Evolutionary conservation across 2,329 filamentous ascomycete genomes (phyloP).

Genomic region (Lasiodiplodia sp.): DNA sequence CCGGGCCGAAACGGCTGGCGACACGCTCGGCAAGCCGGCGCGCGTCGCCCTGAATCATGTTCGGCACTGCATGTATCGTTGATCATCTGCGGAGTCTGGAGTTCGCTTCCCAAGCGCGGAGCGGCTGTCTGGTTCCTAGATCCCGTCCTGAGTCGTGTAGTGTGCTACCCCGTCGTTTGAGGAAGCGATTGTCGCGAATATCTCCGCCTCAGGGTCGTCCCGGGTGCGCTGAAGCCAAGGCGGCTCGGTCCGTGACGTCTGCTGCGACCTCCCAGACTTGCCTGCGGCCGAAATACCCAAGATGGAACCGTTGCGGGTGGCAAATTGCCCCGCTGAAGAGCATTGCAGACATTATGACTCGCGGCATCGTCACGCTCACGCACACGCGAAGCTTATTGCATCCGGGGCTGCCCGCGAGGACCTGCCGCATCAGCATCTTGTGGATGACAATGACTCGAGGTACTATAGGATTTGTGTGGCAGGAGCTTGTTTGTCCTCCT

Average conservation of each 20-base stretch:
- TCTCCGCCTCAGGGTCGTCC: constrained; percentile 7
- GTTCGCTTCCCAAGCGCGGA: neutral
- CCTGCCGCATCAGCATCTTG: no score
- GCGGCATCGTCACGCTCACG: no score
- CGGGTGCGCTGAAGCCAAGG: constrained; percentile 20
- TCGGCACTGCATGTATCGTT: constrained; percentile 10
- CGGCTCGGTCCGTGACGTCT: constrained; percentile 23
- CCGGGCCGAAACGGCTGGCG: constrained; percentile 5
- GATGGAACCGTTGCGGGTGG: constrained; percentile 14
- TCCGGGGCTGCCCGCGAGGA: no score
- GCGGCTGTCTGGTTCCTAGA: neutral
- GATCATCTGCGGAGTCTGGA: constrained; percentile 16
- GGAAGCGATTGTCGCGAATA: constrained; percentile 24
- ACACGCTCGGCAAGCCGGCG: constrained; percentile 1
- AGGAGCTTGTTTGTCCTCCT: no score
- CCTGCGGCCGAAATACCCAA: constrained; percentile 2
- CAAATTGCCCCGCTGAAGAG: constrained; percentile 6
- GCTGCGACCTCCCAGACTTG: constrained; percentile 10
- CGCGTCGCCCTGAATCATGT: constrained; percentile 16
- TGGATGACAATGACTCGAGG: no score
- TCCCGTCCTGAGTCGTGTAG: constrained; percentile 19
- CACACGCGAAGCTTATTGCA: no score
- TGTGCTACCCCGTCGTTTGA: constrained; percentile 12
- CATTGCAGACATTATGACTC: neutral
- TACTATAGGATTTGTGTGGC: no score